Conservation (phyloP, 805 yeast species). For the Wickerhamomyces strasburgensis region DNA sequence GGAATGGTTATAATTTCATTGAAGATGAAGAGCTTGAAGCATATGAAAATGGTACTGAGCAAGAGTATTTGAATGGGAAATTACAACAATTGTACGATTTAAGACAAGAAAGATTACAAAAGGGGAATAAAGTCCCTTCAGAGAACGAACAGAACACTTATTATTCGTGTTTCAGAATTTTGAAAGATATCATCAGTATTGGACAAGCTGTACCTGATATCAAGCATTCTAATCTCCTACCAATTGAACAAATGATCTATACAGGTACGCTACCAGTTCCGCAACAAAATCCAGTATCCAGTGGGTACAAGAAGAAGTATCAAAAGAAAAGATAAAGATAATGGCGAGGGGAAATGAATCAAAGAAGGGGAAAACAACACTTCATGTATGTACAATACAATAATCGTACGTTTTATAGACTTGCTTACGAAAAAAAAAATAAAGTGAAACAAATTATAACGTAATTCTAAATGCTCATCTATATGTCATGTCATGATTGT, state of each 20-base stretch:
- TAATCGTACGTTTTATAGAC: too few species aligned
- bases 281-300: conserved; percentile 19
- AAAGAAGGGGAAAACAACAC: too few species aligned
- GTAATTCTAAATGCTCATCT: too few species aligned
- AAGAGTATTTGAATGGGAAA: conserved; percentile 38
- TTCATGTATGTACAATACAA: too few species aligned
- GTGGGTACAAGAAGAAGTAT: neutral
- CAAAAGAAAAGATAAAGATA: neutral
- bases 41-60: conserved; percentile 36
- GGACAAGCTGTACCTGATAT: conserved; percentile 32
- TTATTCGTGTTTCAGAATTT: conserved; percentile 38
- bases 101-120: conserved; percentile 41
- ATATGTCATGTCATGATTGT: too few species aligned
- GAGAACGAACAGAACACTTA: conserved; percentile 38
- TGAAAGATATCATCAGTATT: conserved; percentile 39
- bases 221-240: conserved; percentile 40
- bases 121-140: conserved; percentile 33
- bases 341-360: too few species aligned
- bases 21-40: conserved; percentile 51
- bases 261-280: conserved; percentile 75
- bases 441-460: too few species aligned
- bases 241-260: conserved; percentile 69
- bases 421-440: too few species aligned
- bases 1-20: conserved; percentile 45
- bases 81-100: conserved; percentile 45